These are phyloP conservation scores for Lipomyces orientalis DNA, from an alignment of 805 yeast species.

Conservation along the genomic window DNA sequence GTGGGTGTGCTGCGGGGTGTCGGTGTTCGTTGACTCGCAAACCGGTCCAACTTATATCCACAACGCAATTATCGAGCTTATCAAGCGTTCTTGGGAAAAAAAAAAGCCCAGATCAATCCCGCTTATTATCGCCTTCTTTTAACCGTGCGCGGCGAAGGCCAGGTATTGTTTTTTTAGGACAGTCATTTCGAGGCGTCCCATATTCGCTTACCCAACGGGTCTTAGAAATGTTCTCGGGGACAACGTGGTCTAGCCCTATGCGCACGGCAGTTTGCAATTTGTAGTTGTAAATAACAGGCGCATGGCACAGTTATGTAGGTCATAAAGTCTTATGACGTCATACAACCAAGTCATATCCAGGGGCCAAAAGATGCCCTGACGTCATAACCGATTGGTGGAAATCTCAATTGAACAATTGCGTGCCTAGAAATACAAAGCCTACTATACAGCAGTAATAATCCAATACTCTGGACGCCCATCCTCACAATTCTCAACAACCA, in stretches of 20 bases:
- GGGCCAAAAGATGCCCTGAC: too few species aligned
- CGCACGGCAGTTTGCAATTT: neutral
- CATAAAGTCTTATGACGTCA: too few species aligned
- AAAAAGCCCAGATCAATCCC: neutral
- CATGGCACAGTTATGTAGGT: too few species aligned
- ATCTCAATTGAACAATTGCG: too few species aligned
- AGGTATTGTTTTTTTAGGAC: too few species aligned
- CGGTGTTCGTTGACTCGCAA: too few species aligned
- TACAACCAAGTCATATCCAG: too few species aligned
- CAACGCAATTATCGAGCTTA: neutral
- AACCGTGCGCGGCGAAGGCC: too few species aligned
- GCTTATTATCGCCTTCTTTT: neutral
- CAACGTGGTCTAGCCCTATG: neutral
- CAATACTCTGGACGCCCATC: conserved; percentile 10
- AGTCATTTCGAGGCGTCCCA: too few species aligned
- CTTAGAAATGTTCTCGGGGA: neutral
- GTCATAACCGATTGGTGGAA: too few species aligned
- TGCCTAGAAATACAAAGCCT: too few species aligned
- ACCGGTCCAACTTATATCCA: neutral
- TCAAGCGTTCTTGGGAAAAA: neutral
- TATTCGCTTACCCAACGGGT: neutral
- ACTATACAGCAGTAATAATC: conserved; percentile 9
- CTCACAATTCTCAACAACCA: conserved; percentile 8
- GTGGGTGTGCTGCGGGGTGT: too few species aligned
- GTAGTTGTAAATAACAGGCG: neutral